Evolutionary conservation across 305 asterid species (phyloP).

Genomic region (Fraxinus nigra): DNA sequence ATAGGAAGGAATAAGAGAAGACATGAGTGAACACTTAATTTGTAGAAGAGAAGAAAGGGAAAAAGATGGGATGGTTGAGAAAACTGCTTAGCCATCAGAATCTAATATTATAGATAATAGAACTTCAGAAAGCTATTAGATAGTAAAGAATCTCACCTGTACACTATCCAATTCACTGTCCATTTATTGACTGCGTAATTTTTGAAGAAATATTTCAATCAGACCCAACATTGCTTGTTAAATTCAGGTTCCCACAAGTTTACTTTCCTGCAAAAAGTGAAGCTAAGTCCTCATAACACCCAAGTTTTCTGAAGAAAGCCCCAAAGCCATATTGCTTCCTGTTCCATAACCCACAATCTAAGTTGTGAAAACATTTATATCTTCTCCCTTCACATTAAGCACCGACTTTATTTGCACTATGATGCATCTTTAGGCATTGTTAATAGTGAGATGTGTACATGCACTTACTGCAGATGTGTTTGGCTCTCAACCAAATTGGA

Average conservation of each 20-base stretch:
- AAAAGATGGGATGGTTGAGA: neutral
- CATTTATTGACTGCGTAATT: neutral
- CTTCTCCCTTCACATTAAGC: neutral
- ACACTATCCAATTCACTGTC: neutral
- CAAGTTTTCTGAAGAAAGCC: neutral
- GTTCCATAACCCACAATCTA: neutral
- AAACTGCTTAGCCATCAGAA: neutral
- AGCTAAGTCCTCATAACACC: conserved; percentile 1
- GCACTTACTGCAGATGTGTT: neutral
- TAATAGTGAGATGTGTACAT: neutral
- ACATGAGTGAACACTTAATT: neutral
- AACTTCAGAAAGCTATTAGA: neutral
- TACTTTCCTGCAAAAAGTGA: neutral
- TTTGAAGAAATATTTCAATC: neutral
- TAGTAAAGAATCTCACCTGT: conserved; percentile 4
- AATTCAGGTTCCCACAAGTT: neutral
- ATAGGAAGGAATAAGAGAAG: neutral
- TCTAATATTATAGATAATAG: neutral
- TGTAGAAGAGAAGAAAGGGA: neutral
- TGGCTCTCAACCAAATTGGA: neutral
- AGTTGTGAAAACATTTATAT: neutral
- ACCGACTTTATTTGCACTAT: neutral
- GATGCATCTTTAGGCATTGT: conserved; percentile 19
- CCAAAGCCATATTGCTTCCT: neutral
- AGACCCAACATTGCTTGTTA: conserved; percentile 2